Evolutionary conservation across 208 protist species (phyloP).

Genomic region (Trypanosoma grayi): DNA sequence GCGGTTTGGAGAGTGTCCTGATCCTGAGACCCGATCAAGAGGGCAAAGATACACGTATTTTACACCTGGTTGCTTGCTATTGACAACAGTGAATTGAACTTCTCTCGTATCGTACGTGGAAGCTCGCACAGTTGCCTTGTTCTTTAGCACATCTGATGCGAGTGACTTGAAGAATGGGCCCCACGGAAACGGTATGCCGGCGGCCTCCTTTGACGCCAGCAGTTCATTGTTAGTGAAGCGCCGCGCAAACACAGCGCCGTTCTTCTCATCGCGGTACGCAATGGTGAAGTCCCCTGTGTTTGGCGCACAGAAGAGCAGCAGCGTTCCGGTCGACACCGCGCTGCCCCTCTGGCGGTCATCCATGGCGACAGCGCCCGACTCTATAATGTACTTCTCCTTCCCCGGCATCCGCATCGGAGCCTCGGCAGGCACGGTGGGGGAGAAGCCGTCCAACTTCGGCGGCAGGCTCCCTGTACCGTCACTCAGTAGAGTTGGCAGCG

Average conservation of each 20-base stretch:
- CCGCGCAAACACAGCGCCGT: slow-evolving; percentile 53
- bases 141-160: slow-evolving; percentile 70
- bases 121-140: slow-evolving; percentile 44
- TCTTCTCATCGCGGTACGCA: slow-evolving; percentile 54
- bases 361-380: slow-evolving; percentile 77
- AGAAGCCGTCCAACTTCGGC: neutral
- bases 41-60: slow-evolving; percentile 51
- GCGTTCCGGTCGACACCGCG: slow-evolving; percentile 27
- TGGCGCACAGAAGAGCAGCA: slow-evolving; percentile 69
- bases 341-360: slow-evolving; percentile 30
- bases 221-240: slow-evolving; percentile 71
- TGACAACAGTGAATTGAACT: slow-evolving; percentile 57
- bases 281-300: slow-evolving; percentile 54
- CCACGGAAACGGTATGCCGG: slow-evolving; percentile 57
- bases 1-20: slow-evolving; percentile 21
- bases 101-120: slow-evolving; percentile 27
- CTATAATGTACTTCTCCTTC: slow-evolving; percentile 83
- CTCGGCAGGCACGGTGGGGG: neutral
- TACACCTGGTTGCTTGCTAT: slow-evolving; percentile 52
- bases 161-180: slow-evolving; percentile 87
- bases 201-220: slow-evolving; percentile 42
- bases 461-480: no score
- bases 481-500: no score
- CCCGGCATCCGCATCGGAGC: slow-evolving; percentile 34
- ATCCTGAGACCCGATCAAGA: slow-evolving; percentile 51